A percentile compares a stretch with the other conserved stretches of the same genome.
Conservation (phyloP, 1,139 yeast species). For the Zhuliangozyma parablackwelliae region DNA sequence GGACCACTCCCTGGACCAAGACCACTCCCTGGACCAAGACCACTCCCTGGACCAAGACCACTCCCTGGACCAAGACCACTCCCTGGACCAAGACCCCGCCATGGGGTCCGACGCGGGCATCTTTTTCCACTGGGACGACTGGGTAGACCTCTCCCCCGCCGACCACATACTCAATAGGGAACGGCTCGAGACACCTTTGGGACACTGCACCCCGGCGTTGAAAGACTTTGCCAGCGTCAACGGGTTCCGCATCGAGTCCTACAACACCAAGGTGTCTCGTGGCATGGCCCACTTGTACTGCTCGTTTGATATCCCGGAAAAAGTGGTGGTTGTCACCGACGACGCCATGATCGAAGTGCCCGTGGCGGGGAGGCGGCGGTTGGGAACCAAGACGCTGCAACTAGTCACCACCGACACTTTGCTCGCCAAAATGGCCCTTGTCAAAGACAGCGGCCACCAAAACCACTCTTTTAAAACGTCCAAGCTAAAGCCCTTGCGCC, state of each 20-base stretch:
- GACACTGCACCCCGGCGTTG: slow-evolving; percentile 20
- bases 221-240: slow-evolving; percentile 25
- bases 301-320: slow-evolving; percentile 25
- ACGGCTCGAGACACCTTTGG: slow-evolving; percentile 17
- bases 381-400: slow-evolving; percentile 12
- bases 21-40: slow-evolving; percentile 1
- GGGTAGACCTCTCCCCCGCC: slow-evolving; percentile 32
- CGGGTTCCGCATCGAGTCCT: slow-evolving; percentile 35
- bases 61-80: not conserved
- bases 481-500: slow-evolving; percentile 12
- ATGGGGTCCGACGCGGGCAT: slow-evolving; percentile 18
- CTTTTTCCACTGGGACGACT: slow-evolving; percentile 43
- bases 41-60: slow-evolving; percentile 7
- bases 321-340: slow-evolving; percentile 24
- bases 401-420: slow-evolving; percentile 6
- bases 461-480: slow-evolving; percentile 5
- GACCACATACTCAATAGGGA: slow-evolving; percentile 17
- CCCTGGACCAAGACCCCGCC: not conserved
- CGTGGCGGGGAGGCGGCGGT: slow-evolving; percentile 23
- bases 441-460: not conserved
- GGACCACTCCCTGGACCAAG: not conserved
- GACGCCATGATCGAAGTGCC: slow-evolving; percentile 25
- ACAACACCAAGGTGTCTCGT: slow-evolving; percentile 29
- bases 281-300: slow-evolving; percentile 36
- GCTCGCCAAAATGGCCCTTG: slow-evolving; percentile 9